Percentiles rank a stretch among this genome's conserved stretches.
These are phyloP conservation scores for Sporobolomyces phaffii DNA, from an alignment of 768 basidiomycete species.

Conservation along the genomic window DNA sequence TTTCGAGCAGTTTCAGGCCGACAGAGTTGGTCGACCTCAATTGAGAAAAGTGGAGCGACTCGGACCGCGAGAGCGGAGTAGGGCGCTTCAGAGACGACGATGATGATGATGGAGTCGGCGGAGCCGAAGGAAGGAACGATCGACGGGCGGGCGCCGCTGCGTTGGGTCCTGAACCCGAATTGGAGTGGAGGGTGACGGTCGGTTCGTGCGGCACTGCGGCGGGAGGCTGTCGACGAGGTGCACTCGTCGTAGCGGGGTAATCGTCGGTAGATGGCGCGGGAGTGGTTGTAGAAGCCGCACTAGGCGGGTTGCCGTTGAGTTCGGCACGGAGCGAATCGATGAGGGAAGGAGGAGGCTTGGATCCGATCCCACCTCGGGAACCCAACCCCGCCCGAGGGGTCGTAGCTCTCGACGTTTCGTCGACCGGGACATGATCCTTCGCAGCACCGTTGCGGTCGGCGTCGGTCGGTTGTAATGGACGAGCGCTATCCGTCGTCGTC, in stretches of 20 bases:
- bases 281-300: not conserved
- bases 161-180: too few relatives aligned
- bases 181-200: too few relatives aligned
- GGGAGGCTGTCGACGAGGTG: slow-evolving; percentile 45
- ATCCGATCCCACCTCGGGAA: slow-evolving; percentile 11
- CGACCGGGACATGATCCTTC: too few relatives aligned
- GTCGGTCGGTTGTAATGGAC: too few relatives aligned
- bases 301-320: not conserved
- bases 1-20: slow-evolving; percentile 82
- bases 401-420: slow-evolving; percentile 8
- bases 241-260: slow-evolving; percentile 38
- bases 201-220: not conserved
- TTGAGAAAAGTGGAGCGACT: slow-evolving; percentile 75
- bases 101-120: too few relatives aligned
- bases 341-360: not conserved
- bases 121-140: slow-evolving; percentile 52
- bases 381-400: slow-evolving; percentile 29
- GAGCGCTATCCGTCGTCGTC: not conserved
- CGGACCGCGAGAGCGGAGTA: slow-evolving; percentile 57
- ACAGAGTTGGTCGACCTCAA: slow-evolving; percentile 58
- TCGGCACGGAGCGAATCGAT: slow-evolving; percentile 24
- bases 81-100: too few relatives aligned
- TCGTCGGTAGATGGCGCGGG: not conserved
- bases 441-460: too few relatives aligned
- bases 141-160: slow-evolving; percentile 46